Evolutionary conservation across 1,284 basidiomycete species (phyloP), one percentile per base, ranked within the genome.

Genomic region (Coniferiporia weirii): DNA sequence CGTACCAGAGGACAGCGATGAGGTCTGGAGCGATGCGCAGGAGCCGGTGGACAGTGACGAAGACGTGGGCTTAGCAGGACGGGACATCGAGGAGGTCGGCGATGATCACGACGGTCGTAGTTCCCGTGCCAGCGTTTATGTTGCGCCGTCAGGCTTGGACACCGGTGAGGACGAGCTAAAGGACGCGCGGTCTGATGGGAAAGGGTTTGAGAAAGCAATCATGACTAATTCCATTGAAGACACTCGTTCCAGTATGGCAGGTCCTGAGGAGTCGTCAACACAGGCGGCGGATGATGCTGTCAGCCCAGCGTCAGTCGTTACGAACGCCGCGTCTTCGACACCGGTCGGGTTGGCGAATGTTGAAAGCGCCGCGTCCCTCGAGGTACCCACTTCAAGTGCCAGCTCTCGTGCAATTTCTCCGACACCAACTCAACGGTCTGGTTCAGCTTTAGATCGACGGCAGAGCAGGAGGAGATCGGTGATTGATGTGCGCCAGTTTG

Each of bases 391-490:
- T 20, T 52, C 56, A n/a, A 43, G 13, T 56, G 45, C 40, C 9
- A 56, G 54, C 20, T 20, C 19, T n/a, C 53, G 58, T 43, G 45
- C 59, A 20, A 56, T 56, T 43, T 60, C 59, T 32, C 52, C 60
- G 15, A 46, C 54, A 7, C 43, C 44, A 19, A 46, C 40, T 45
- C 34, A 45, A 19, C 56, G 54, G 36, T 61, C 52, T 20, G 40
- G 49, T 17, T 19, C 57, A 7, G 48, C 47, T 38, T 32, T 62
- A 46, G 57, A 56, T 7, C 47, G 57, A n/a, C 49, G 51, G 13
- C 53, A 55, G 32, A 62, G 61, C 32, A 59, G 61, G 43, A 56
- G 61, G 38, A 52, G 61, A 35, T 62, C 61, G 17, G 46, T 48
- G n/a, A n/a, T 52, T 49, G 61, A 62, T 36, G 61, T 62, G 48